Conservation (phyloP, 306 rosid genomes). For the Canavalia ensiformis region DNA sequence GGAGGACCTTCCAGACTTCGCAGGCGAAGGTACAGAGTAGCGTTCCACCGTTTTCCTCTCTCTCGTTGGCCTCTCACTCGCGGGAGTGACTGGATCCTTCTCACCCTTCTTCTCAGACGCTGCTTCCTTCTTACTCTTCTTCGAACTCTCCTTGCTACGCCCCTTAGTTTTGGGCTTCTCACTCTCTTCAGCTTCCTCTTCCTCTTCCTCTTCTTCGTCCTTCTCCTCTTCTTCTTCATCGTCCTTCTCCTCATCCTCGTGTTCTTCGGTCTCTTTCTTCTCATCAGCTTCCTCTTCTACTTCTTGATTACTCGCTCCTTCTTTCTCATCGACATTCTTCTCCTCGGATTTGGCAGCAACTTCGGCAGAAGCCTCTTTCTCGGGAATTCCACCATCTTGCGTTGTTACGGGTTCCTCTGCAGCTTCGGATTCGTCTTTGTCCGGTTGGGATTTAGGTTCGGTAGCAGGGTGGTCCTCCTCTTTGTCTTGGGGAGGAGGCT, state of each 20-base stretch:
- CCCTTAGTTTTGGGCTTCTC: constrained; percentile 47
- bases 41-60: constrained; percentile 92
- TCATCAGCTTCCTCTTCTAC: not conserved
- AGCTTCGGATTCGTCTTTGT: not conserved
- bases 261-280: constrained; percentile 18
- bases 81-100: constrained; percentile 61
- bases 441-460: not conserved
- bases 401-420: not conserved
- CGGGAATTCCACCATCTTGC: not conserved
- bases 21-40: constrained; percentile 65
- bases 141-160: constrained; percentile 42
- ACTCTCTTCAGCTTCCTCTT: constrained; percentile 30
- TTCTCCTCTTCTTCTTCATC: constrained; percentile 3
- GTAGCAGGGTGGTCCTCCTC: constrained; percentile 11
- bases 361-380: constrained; percentile 8
- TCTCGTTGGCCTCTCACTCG: constrained; percentile 82
- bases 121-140: constrained; percentile 12
- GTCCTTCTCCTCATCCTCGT: not conserved
- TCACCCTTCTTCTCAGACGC: constrained; percentile 31
- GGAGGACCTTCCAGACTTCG: constrained; percentile 61
- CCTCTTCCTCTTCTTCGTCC: not conserved
- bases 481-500: constrained; percentile 50
- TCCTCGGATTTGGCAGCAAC: constrained; percentile 30
- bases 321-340: constrained; percentile 32
- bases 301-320: not conserved